Percentiles rank a stretch among this genome's conserved stretches.
phyloP scores from a whole-genome alignment of 2,329 filamentous ascomycete species.

The Diaporthe longicolla region DNA sequence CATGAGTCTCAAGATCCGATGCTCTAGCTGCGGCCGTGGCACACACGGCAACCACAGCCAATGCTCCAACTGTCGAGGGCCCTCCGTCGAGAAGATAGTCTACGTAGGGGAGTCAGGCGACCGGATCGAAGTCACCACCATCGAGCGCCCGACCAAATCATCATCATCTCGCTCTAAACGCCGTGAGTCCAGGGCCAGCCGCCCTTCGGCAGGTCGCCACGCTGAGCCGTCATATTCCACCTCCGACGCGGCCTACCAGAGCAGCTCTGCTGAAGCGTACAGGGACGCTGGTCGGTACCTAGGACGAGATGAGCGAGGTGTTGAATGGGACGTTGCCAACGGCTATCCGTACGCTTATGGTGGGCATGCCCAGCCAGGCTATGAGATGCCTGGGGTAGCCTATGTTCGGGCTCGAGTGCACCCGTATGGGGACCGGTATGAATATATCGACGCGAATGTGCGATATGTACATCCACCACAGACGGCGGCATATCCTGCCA shows the following conservation, averaged over 20 bases:
- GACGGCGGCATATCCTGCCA: background rate
- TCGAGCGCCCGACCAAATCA: background rate
- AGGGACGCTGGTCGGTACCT: background rate
- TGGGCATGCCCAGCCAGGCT: background rate
- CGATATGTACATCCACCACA: background rate
- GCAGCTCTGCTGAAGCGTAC: background rate
- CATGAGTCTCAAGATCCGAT: constrained; percentile 27
- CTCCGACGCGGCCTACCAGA: background rate
- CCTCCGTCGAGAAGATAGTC: background rate
- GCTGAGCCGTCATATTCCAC: background rate
- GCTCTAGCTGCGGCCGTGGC: constrained; percentile 4
- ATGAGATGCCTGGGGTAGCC: background rate
- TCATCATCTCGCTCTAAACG: background rate
- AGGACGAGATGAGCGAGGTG: background rate
- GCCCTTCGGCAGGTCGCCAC: no score
- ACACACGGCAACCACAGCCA: background rate
- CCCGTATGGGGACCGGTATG: background rate
- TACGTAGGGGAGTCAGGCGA: constrained; percentile 7
- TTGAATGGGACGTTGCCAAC: background rate
- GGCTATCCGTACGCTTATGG: background rate
- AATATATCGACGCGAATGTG: background rate
- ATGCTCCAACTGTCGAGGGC: background rate
- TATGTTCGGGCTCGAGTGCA: background rate
- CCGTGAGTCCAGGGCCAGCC: background rate
- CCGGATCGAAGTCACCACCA: constrained; percentile 2